These are phyloP conservation scores for Curvularia sp. DNA, from an alignment of 2,329 filamentous ascomycete genomes.

Conservation along the genomic window DNA sequence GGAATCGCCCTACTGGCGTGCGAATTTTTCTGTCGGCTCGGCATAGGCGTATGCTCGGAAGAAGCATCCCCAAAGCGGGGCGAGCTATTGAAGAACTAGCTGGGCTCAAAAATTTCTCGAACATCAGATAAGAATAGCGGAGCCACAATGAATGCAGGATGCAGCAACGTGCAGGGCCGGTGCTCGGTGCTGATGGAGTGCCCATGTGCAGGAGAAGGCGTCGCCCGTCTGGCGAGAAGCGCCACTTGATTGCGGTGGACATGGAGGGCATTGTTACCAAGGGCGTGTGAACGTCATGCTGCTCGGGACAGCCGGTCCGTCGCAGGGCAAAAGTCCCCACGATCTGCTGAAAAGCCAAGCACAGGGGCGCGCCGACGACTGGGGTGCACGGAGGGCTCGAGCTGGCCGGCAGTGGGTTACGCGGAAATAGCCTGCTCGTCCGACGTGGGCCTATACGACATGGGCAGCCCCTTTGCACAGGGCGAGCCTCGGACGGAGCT, in stretches of 20 bases:
- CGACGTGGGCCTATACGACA: slow-evolving; percentile 22
- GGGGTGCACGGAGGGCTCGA: slow-evolving; percentile 31
- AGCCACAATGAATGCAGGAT: slow-evolving; percentile 17
- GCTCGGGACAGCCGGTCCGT: slow-evolving; percentile 31
- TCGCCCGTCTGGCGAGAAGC: neutral
- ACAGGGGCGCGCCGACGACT: slow-evolving; percentile 31
- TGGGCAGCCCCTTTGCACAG: slow-evolving; percentile 22
- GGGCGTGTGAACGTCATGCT: slow-evolving; percentile 25
- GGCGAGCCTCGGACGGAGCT: slow-evolving; percentile 8
- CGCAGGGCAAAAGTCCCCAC: slow-evolving; percentile 31
- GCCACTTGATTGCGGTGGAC: slow-evolving; percentile 3
- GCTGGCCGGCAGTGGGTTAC: slow-evolving; percentile 19
- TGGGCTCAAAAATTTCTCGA: slow-evolving; percentile 32
- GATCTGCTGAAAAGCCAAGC: slow-evolving; percentile 32
- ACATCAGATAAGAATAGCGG: slow-evolving; percentile 40
- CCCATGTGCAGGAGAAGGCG: neutral
- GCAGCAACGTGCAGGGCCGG: slow-evolving; percentile 8
- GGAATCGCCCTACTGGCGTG: slow-evolving; percentile 24
- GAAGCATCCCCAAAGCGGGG: slow-evolving; percentile 34
- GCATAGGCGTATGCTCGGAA: slow-evolving; percentile 35
- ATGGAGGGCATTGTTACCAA: slow-evolving; percentile 14
- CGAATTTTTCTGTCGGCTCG: slow-evolving; percentile 33
- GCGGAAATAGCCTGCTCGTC: slow-evolving; percentile 23
- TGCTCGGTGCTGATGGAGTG: neutral
- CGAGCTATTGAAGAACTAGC: slow-evolving; percentile 35